Percentiles rank a stretch among this genome's conserved stretches.
phyloP scores from a whole-genome alignment of 192 early-diverging fungal genomes.

The Linnemannia exigua region DNA sequence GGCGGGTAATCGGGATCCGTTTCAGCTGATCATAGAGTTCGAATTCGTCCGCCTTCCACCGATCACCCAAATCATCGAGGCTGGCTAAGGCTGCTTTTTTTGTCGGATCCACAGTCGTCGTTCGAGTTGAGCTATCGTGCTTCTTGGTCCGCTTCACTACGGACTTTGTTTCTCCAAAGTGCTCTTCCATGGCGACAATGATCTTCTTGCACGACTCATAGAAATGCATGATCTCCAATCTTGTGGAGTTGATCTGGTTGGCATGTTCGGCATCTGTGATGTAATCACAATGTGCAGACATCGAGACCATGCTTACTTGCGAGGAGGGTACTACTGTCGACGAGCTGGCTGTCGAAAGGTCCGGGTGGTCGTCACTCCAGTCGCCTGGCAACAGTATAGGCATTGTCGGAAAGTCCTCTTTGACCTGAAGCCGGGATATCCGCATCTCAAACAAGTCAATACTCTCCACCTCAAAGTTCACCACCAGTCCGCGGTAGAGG shows the following conservation, averaged over 20 bases:
- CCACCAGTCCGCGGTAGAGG: constrained; percentile 74
- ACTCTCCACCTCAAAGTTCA: constrained; percentile 78
- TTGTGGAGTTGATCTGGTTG: constrained; percentile 27
- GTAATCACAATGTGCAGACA: constrained; percentile 46
- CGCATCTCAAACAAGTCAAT: constrained; percentile 77
- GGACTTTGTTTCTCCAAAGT: constrained; percentile 48
- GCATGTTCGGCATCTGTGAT: constrained; percentile 48
- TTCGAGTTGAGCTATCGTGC: constrained; percentile 2
- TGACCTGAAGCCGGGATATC: constrained; percentile 71
- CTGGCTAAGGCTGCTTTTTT: constrained; percentile 26
- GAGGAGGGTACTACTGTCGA: constrained; percentile 2
- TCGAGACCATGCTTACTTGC: constrained; percentile 5
- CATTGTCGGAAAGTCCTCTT: constrained; percentile 35
- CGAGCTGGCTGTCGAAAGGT: constrained; percentile 36
- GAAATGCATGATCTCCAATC: constrained; percentile 63
- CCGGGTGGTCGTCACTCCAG: constrained; percentile 49
- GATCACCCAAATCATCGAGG: constrained; percentile 47
- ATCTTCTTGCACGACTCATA: constrained; percentile 64
- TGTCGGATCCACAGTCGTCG: not conserved
- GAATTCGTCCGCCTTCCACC: constrained; percentile 63
- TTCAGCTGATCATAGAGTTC: constrained; percentile 58
- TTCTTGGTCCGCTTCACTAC: constrained; percentile 23
- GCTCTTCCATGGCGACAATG: constrained; percentile 58
- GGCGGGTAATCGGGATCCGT: constrained; percentile 28
- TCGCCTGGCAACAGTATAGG: constrained; percentile 53